Percentiles rank a stretch among this genome's conserved stretches.
Evolutionary conservation across 306 rosid species (phyloP).

Genomic region (Prunus salicina): DNA sequence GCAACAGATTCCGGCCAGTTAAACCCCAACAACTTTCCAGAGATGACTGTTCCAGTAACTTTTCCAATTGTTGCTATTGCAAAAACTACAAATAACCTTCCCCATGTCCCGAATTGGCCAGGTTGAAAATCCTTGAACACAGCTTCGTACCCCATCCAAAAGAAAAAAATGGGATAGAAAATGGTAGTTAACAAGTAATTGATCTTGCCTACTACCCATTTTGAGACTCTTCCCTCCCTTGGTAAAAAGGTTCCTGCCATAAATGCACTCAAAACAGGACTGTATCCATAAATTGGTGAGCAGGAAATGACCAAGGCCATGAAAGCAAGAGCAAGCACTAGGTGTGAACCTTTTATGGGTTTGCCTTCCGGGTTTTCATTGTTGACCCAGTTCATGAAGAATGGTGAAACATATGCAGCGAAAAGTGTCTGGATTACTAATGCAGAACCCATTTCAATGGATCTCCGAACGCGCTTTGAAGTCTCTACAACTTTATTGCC

Average conservation of each 20-base stretch:
- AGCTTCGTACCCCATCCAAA: constrained; percentile 89
- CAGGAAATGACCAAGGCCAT: constrained; percentile 58
- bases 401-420: constrained; percentile 60
- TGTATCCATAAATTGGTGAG: constrained; percentile 57
- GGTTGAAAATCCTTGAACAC: constrained; percentile 37
- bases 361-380: constrained; percentile 91
- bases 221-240: constrained; percentile 76
- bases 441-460: constrained; percentile 29
- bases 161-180: constrained; percentile 79
- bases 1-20: constrained; percentile 86
- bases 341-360: constrained; percentile 83
- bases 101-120: constrained; percentile 46
- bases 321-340: constrained; percentile 77
- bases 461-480: constrained; percentile 3
- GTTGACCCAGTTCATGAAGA: constrained; percentile 79
- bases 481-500: constrained; percentile 4
- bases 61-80: constrained; percentile 50
- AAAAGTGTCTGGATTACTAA: constrained; percentile 46
- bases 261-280: constrained; percentile 74
- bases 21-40: constrained; percentile 68
- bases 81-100: constrained; percentile 36
- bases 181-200: constrained; percentile 60
- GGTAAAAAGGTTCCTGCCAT: constrained; percentile 82
- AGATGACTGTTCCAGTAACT: constrained; percentile 60
- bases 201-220: constrained; percentile 71